Conservation (phyloP, 345 rosid species). For the Luvunga scandens region DNA sequence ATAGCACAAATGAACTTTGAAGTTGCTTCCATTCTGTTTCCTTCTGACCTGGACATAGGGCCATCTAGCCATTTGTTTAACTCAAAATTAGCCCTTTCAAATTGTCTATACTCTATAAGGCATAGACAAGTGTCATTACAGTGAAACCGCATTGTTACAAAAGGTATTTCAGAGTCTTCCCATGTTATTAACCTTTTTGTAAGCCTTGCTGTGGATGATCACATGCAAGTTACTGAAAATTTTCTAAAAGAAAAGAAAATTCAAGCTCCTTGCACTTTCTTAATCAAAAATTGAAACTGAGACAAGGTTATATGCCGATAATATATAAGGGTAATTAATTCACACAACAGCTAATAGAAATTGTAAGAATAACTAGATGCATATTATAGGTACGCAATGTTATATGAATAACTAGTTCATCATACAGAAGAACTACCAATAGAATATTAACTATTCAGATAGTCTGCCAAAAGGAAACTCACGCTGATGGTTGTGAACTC, state of each 20-base stretch:
- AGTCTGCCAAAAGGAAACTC: slow-evolving; percentile 22
- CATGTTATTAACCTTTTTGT: neutral
- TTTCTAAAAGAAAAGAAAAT: neutral
- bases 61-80: neutral
- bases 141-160: neutral
- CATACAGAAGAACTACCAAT: neutral
- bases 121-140: neutral
- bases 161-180: neutral
- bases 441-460: neutral
- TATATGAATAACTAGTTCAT: neutral
- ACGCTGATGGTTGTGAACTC: slow-evolving; percentile 47
- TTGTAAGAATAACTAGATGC: slow-evolving; percentile 1
- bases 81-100: neutral
- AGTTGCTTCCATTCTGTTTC: neutral
- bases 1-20: neutral
- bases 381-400: neutral
- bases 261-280: neutral
- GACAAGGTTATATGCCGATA: neutral
- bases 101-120: neutral
- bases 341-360: neutral
- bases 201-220: neutral
- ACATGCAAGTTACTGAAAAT: neutral
- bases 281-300: neutral
- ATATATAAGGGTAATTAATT: neutral
- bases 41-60: neutral